phyloP scores from a whole-genome alignment of 495 filamentous ascomycete species.

The Jackrogersella multiformis region DNA sequence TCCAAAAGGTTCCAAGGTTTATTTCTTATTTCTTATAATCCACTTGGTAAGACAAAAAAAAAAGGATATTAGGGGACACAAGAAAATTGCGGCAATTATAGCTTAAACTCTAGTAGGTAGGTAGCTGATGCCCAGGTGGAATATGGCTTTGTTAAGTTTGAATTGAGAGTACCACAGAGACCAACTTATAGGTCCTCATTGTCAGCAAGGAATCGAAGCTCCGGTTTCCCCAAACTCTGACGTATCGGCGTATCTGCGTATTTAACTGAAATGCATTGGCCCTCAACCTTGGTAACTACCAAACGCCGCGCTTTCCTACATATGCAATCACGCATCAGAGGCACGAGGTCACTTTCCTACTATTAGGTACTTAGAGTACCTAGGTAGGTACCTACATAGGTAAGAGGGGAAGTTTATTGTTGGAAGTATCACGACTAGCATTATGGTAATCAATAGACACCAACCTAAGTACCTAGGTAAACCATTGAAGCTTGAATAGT shows the following conservation, averaged over 20 bases:
- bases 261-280: conserved; percentile 6
- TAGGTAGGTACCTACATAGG: no score
- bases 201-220: conserved; percentile 39
- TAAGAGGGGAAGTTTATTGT: no score
- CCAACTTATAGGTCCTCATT: conserved; percentile 1
- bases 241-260: no score
- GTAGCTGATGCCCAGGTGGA: not conserved
- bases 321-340: conserved; percentile 3
- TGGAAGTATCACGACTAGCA: not conserved
- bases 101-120: conserved; percentile 17
- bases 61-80: not conserved
- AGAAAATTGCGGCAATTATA: conserved; percentile 35
- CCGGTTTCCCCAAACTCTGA: conserved; percentile 33
- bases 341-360: conserved; percentile 5
- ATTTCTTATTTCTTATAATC: no score
- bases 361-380: no score
- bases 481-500: not conserved
- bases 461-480: no score
- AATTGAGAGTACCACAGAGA: conserved; percentile 13
- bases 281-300: no score
- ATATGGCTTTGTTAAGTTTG: conserved; percentile 30
- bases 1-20: no score
- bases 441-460: not conserved
- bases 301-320: not conserved
- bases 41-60: conserved; percentile 10